These are phyloP conservation scores for Sporothrix phasma DNA, from an alignment of 2,329 filamentous ascomycete species.

Conservation along the genomic window DNA sequence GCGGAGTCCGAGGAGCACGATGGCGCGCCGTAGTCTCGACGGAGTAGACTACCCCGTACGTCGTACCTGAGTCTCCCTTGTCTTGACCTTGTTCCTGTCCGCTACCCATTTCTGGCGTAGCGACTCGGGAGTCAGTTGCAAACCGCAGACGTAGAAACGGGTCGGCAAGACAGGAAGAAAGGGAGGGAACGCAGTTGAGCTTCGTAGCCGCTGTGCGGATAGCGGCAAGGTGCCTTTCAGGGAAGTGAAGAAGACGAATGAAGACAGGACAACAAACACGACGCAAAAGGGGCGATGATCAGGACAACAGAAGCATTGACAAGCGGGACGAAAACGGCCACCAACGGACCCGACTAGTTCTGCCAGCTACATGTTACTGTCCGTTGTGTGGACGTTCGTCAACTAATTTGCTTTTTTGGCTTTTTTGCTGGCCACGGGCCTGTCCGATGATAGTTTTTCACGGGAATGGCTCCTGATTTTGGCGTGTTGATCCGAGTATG, in stretches of 20 bases:
- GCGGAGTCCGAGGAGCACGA: not conserved
- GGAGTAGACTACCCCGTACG: not conserved
- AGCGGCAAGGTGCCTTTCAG: not conserved
- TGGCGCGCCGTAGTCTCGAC: not conserved
- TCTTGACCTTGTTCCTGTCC: not conserved
- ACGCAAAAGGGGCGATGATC: not conserved
- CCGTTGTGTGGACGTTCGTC: not conserved
- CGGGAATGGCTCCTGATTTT: not conserved
- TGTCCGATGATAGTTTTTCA: not conserved
- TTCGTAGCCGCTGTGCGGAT: not conserved
- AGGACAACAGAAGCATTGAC: too few species aligned
- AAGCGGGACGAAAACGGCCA: not conserved
- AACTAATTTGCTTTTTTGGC: constrained; percentile 5
- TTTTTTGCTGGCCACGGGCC: not conserved
- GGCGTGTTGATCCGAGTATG: not conserved
- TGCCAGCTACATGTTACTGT: too few species aligned
- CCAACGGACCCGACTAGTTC: too few species aligned
- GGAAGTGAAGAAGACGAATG: not conserved
- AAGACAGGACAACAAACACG: not conserved
- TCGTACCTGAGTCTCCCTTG: not conserved
- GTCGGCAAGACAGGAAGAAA: too few species aligned
- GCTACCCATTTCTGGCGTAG: not conserved
- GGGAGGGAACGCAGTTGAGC: not conserved
- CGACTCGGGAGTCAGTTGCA: not conserved
- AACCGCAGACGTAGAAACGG: too few species aligned